Conservation (phyloP, 2,329 filamentous ascomycete species). For the Calonectria pauciramosa region DNA sequence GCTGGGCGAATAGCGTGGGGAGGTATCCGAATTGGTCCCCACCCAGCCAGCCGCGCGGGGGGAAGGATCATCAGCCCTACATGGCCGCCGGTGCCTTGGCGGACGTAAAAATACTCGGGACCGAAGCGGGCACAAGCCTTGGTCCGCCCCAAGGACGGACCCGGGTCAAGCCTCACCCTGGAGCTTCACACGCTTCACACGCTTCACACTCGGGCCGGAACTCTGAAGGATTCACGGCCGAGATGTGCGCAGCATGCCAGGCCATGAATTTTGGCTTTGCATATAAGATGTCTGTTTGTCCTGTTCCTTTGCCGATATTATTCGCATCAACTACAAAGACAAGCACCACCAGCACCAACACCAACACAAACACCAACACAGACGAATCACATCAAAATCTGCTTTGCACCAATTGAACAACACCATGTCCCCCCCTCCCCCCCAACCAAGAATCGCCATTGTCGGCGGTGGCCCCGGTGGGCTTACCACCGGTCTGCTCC, state of each 20-base stretch:
- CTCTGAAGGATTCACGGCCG: background rate
- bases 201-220: background rate
- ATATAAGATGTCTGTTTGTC: background rate
- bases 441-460: slow-evolving; percentile 55
- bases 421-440: background rate
- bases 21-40: background rate
- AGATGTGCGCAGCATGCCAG: background rate
- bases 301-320: no score
- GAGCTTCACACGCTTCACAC: background rate
- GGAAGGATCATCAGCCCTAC: background rate
- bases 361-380: background rate
- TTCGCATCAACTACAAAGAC: background rate
- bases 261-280: background rate
- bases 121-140: background rate
- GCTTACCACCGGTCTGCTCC: slow-evolving; percentile 60
- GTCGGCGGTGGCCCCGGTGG: slow-evolving; percentile 61
- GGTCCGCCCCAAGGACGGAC: background rate
- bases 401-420: background rate
- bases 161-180: background rate
- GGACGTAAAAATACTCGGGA: background rate
- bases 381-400: background rate
- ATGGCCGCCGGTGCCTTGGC: background rate
- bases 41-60: background rate
- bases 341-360: background rate
- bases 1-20: background rate